Evolutionary conservation across 352 stramenopile genomes (phyloP).

Genomic region (Saprolegnia parasitica): DNA sequence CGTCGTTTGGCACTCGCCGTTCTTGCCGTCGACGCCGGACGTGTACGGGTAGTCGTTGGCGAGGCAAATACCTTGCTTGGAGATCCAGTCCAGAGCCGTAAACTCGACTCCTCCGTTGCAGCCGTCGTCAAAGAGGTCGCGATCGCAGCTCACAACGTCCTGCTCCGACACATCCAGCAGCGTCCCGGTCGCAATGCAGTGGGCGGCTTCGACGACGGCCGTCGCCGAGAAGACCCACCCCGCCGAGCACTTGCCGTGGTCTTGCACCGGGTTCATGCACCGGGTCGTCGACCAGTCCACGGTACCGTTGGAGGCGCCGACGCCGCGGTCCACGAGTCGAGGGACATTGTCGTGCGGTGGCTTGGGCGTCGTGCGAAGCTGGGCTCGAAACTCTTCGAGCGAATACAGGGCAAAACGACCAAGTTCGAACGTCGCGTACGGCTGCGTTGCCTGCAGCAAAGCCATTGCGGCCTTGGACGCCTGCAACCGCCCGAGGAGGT

Average conservation of each 20-base stretch:
- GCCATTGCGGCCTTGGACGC: conserved; percentile 29
- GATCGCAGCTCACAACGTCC: conserved; percentile 91
- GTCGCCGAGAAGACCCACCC: conserved; percentile 96
- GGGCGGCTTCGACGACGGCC: conserved; percentile 84
- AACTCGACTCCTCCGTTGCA: conserved; percentile 89
- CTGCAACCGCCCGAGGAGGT: conserved; percentile 7
- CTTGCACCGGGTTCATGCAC: conserved; percentile 89
- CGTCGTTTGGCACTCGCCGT: too few relatives aligned
- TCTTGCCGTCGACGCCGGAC: conserved; percentile 36
- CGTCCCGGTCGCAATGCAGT: conserved; percentile 68
- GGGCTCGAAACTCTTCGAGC: conserved; percentile 63
- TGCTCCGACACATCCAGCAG: conserved; percentile 86
- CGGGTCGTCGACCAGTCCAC: conserved; percentile 85
- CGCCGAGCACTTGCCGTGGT: conserved; percentile 92
- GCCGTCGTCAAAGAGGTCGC: conserved; percentile 71
- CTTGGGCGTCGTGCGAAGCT: conserved; percentile 23
- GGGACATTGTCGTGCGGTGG: background rate
- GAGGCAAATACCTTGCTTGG: conserved; percentile 76
- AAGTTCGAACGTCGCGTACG: conserved; percentile 47
- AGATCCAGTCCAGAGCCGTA: conserved; percentile 90
- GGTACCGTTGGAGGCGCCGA: conserved; percentile 33
- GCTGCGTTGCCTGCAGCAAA: conserved; percentile 70
- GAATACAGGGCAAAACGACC: conserved; percentile 86
- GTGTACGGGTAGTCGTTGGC: conserved; percentile 82
- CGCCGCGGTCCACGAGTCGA: background rate